Base-by-base conservation (phyloP, 306 rosid species). In the Rubus parviflorus region DNA sequence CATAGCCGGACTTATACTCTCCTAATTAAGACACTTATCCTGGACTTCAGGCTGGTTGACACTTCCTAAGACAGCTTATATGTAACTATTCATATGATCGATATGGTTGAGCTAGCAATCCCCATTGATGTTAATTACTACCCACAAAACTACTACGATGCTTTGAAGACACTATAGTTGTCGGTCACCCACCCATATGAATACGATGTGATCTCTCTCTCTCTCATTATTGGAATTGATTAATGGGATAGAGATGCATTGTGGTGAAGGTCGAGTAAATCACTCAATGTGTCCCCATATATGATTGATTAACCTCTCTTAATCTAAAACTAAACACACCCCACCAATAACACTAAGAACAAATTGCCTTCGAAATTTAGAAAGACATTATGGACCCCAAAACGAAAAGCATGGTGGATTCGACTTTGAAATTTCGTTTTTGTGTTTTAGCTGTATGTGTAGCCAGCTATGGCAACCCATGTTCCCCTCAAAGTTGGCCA, bases 401-500 rank as follows among this genome's bases (percentile, higher is more conserved):
- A 66, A 52, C 67, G 66, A 35, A 54, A 42, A 58, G 54, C 42
- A 20, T 49, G 75, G 73, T 72, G 53, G 12, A 42, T 40, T 70
- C 87, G 87, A 70, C 78, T 20, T 69, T 62, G 85, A 85, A 84
- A 94, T 85, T 82, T 83, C 79, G 84, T 83, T 88, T 90, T 90
- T 90, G 97, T 91, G 88, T 88, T 83, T 80, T 87, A 85, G 89
- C 56, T 62, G 19, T 4, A 13, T 10, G n/a, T 81, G 82, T 15
- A 42, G 80, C 75, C 83, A 82, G 86, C 80, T 63, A 69, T 75
- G 88, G 78, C 58, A 61, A 72, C 83, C 83, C 80, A 75, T 80
- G 76, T 74, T 75, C 80, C 76, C 70, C 64, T 81, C 76, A 69
- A 52, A 79, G 74, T 72, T 80, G 60, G 57, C 83, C 79, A 83